Evolutionary conservation across 352 stramenopile genomes (phyloP).

Genomic region (Phytopythium cucurbitacearum): DNA sequence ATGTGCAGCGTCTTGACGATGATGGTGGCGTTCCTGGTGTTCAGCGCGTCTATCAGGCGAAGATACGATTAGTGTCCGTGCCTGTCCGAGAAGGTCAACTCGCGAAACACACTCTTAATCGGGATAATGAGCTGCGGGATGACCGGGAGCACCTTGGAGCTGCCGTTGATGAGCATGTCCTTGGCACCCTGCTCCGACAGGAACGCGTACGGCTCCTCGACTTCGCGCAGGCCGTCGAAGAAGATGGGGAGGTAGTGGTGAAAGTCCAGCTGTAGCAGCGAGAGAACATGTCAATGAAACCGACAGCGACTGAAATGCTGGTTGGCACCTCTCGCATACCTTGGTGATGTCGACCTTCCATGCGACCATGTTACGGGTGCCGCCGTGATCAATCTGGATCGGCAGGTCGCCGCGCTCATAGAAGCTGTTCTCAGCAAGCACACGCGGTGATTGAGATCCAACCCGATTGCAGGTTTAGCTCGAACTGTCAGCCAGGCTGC

Average conservation of each 20-base stretch:
- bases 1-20: slow-evolving; percentile 98
- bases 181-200: slow-evolving; percentile 95
- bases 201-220: slow-evolving; percentile 96
- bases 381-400: slow-evolving; percentile 95
- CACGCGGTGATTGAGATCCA: neutral
- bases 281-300: neutral
- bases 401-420: slow-evolving; percentile 94
- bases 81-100: neutral
- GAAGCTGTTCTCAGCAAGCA: slow-evolving; percentile 37
- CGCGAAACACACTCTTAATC: slow-evolving; percentile 88
- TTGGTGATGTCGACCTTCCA: slow-evolving; percentile 97
- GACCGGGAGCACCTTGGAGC: slow-evolving; percentile 94
- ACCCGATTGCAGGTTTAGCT: neutral
- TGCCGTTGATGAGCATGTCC: slow-evolving; percentile 96
- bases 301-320: neutral
- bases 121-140: slow-evolving; percentile 98
- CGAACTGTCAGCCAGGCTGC: neutral
- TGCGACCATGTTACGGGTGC: slow-evolving; percentile 94
- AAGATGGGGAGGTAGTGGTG: slow-evolving; percentile 99
- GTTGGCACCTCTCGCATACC: slow-evolving; percentile 18
- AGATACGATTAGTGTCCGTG: neutral
- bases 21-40: slow-evolving; percentile 92
- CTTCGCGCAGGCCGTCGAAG: slow-evolving; percentile 95
- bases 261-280: slow-evolving; percentile 88
- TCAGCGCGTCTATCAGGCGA: slow-evolving; percentile 62